These are phyloP conservation scores for Alternaria triticina DNA, from an alignment of 2,329 filamentous ascomycete species.

Conservation along the genomic window DNA sequence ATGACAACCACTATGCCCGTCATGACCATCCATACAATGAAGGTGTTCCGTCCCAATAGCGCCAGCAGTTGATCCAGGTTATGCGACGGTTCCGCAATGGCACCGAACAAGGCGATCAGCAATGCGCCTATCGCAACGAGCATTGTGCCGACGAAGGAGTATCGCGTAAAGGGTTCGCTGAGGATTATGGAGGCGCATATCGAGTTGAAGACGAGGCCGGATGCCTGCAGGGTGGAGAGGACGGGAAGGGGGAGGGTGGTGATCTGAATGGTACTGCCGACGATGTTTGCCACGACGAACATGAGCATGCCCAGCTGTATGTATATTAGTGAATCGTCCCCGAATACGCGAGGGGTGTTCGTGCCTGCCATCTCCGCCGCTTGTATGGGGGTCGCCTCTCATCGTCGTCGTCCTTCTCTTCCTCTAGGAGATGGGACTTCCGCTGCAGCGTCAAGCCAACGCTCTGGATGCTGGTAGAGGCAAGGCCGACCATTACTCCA, in stretches of 20 bases:
- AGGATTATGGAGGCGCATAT: constrained; percentile 94
- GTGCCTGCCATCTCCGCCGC: constrained; percentile 86
- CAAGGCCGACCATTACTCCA: constrained; percentile 88
- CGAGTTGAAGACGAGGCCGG: constrained; percentile 96
- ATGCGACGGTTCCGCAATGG: constrained; percentile 91
- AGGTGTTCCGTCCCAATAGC: constrained; percentile 74
- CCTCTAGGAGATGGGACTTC: constrained; percentile 97
- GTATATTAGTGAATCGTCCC: constrained; percentile 15
- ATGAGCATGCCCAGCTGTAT: constrained; percentile 83
- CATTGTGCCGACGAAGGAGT: constrained; percentile 88
- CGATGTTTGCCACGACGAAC: constrained; percentile 92
- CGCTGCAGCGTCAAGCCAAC: constrained; percentile 94
- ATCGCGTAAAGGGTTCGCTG: constrained; percentile 90
- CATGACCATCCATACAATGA: constrained; percentile 86
- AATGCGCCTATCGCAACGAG: constrained; percentile 89
- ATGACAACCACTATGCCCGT: constrained; percentile 75
- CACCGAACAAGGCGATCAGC: constrained; percentile 91
- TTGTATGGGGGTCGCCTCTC: constrained; percentile 85
- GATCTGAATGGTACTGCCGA: constrained; percentile 96
- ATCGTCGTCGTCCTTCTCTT: constrained; percentile 84
- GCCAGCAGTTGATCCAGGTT: constrained; percentile 80
- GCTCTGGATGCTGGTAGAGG: constrained; percentile 94
- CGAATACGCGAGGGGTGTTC: constrained; percentile 4
- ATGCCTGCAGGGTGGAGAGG: constrained; percentile 87
- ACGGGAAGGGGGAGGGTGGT: constrained; percentile 93